Conservation (phyloP, 208 protist genomes). For the Trypanosoma platydactyli region DNA sequence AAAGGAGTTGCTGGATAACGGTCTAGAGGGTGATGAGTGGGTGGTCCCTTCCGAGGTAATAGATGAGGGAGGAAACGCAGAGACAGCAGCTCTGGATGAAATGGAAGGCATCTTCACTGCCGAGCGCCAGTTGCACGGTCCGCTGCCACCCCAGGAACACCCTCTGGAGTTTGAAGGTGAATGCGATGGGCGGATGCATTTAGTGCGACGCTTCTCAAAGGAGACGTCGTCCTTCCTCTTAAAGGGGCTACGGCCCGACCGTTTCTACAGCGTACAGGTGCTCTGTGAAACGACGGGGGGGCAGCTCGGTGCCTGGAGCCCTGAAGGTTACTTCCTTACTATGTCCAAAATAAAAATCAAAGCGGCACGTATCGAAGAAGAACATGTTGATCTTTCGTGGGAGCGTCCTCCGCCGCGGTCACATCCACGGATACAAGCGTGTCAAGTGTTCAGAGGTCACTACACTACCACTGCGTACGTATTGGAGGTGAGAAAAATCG, state of each 20-base stretch:
- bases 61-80: constrained; percentile 7
- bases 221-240: constrained; percentile 27
- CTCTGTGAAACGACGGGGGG: constrained; percentile 74
- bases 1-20: constrained; percentile 51
- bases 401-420: constrained; percentile 32
- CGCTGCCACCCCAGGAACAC: constrained; percentile 23
- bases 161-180: constrained; percentile 31
- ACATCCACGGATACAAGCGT: constrained; percentile 18
- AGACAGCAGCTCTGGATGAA: constrained; percentile 13
- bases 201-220: constrained; percentile 26
- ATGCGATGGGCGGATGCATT: constrained; percentile 27
- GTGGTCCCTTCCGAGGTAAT: neutral
- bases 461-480: constrained; percentile 54
- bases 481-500: constrained; percentile 41
- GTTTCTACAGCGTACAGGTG: constrained; percentile 83
- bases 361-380: constrained; percentile 60
- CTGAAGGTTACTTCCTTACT: constrained; percentile 63
- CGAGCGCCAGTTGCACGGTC: neutral
- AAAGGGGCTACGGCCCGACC: constrained; percentile 42
- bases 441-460: constrained; percentile 40
- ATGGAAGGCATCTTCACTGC: constrained; percentile 29
- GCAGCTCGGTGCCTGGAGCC: constrained; percentile 81
- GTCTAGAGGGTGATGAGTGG: constrained; percentile 17
- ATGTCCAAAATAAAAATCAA: constrained; percentile 62
- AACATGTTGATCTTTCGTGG: constrained; percentile 72